Base-by-base conservation (phyloP, 805 yeast species). In the Candida pseudofarinosa region DNA sequence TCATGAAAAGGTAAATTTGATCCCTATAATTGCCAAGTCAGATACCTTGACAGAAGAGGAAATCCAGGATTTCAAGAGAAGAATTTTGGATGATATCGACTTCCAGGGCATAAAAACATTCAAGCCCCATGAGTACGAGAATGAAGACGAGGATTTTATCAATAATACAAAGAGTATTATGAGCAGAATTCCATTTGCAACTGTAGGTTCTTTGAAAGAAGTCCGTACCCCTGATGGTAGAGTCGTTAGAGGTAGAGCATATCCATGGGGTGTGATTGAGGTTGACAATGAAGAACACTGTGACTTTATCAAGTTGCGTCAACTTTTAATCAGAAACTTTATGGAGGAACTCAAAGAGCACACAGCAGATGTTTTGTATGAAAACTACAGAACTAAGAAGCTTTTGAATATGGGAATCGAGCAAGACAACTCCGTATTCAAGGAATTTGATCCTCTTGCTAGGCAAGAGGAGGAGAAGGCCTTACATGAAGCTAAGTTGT, bases 231-330 rank as follows among this genome's bases (percentile, higher is more conserved):
- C 75, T 35, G 93, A 86, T 58, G 97, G 97, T 34, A 77, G 87
- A 62, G 52, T 62, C 35, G 95, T 90, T 36, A 81, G 97, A 65
- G 97, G 96, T 53, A 85, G 99, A 69, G 71, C 79, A 48, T 91
- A 91, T 63, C 97, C 98, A 48, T 93, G 99, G 99, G 98, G 98
- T 52, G 75, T 85, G 17, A 85, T 93, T 56, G 97, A 93, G 68
- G 90, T 93, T 53, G 97, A 89, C 63, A 91, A 93, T 63, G 93
- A 88, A 69, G 81, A 81, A 44, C 97, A 93, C 63, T 85, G 89
- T 63, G 99, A 91, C 67, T 93, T 91, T 63, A 81, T 85, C 51
- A 82, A 81, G 64, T 78, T 91, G 63, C 85, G 97, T 55, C 95
- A 89, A 63, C 75, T 93, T 62, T 76, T 91, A 60, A 77, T 93